These are phyloP conservation scores for Citrullus amarus DNA, from an alignment of 306 rosid genomes.

Conservation along the genomic window DNA sequence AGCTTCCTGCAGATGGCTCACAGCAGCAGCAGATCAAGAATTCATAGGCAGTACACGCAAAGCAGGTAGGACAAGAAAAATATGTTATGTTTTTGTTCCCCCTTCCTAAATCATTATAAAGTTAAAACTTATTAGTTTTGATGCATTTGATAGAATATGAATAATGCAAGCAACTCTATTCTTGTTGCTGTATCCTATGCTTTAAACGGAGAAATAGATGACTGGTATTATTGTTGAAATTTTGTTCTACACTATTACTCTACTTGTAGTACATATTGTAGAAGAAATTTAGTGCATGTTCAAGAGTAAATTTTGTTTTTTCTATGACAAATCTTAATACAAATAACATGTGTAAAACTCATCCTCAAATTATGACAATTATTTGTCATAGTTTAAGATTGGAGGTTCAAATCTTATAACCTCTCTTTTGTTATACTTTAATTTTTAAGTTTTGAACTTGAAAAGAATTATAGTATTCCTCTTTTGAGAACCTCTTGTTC, in stretches of 20 bases:
- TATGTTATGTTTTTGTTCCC: not conserved
- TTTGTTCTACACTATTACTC: not conserved
- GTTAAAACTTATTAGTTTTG: not conserved
- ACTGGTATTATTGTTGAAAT: not conserved
- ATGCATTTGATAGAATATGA: not conserved
- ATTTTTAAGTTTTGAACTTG: not conserved
- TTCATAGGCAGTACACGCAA: slow-evolving; percentile 15
- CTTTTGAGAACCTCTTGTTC: not conserved
- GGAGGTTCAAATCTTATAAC: too few species aligned
- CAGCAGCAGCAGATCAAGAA: slow-evolving; percentile 43
- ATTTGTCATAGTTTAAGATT: too few species aligned
- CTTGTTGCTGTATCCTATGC: not conserved
- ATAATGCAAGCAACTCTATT: not conserved
- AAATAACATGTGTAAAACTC: too few species aligned
- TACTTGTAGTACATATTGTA: not conserved
- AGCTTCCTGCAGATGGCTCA: slow-evolving; percentile 32
- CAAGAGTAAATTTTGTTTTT: too few species aligned
- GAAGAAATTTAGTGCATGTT: too few species aligned
- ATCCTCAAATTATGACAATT: too few species aligned
- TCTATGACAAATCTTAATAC: too few species aligned
- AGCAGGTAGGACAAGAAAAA: slow-evolving; percentile 1
- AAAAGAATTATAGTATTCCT: not conserved
- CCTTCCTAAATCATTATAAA: not conserved
- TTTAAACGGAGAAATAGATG: not conserved
- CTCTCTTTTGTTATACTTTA: too few species aligned